Conservation (phyloP, 2,329 filamentous ascomycete species). For the Pseudogymnoascus sp. region DNA sequence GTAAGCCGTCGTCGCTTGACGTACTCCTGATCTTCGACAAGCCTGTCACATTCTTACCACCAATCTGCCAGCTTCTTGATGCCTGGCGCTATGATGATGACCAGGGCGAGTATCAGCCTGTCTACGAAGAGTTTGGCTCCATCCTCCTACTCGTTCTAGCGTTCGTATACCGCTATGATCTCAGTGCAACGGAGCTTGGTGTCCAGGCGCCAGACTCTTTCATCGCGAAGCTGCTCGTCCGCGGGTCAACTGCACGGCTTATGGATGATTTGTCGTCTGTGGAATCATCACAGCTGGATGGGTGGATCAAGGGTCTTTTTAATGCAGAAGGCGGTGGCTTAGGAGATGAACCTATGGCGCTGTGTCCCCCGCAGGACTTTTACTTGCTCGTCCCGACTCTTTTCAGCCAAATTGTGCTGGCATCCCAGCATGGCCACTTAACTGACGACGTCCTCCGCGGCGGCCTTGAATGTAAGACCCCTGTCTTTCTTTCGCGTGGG, state of each 20-base stretch:
- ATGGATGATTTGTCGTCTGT: slow-evolving; percentile 55
- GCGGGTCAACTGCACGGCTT: slow-evolving; percentile 49
- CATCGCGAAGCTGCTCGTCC: slow-evolving; percentile 57
- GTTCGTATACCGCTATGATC: slow-evolving; percentile 67
- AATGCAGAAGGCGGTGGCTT: slow-evolving; percentile 66
- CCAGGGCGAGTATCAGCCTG: slow-evolving; percentile 74
- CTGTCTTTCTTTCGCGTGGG: slow-evolving; percentile 2
- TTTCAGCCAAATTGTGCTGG: slow-evolving; percentile 68
- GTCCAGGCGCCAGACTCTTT: slow-evolving; percentile 54
- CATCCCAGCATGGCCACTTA: slow-evolving; percentile 57
- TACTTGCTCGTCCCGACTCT: slow-evolving; percentile 71
- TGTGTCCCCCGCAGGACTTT: slow-evolving; percentile 75
- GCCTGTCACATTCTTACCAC: slow-evolving; percentile 60
- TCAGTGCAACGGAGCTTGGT: slow-evolving; percentile 59
- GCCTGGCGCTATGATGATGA: slow-evolving; percentile 78
- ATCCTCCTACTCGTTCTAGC: slow-evolving; percentile 67
- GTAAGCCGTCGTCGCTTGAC: slow-evolving; percentile 65
- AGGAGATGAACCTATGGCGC: slow-evolving; percentile 73
- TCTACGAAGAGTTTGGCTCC: slow-evolving; percentile 79
- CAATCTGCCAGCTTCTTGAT: slow-evolving; percentile 68
- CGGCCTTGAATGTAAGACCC: slow-evolving; percentile 63
- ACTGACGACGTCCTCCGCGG: slow-evolving; percentile 64
- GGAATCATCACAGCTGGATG: slow-evolving; percentile 52
- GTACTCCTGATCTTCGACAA: slow-evolving; percentile 70
- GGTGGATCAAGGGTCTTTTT: slow-evolving; percentile 45